A percentile compares a stretch with the other conserved stretches of the same genome.
These are phyloP conservation scores for Lomentospora prolificans DNA, from an alignment of 2,329 filamentous ascomycete genomes.

Conservation along the genomic window DNA sequence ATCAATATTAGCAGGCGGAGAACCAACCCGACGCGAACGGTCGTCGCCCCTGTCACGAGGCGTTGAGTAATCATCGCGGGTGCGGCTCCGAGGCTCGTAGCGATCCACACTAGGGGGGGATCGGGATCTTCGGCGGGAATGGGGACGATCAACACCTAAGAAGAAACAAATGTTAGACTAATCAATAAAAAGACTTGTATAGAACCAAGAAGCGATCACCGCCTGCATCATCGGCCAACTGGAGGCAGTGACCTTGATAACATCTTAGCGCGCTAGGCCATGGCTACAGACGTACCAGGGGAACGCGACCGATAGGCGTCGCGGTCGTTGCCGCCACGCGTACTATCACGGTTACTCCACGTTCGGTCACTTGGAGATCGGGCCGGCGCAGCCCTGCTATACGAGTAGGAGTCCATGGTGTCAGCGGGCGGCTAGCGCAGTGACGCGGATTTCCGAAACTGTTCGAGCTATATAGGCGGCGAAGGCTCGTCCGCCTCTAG, in stretches of 20 bases:
- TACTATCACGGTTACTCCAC: conserved; percentile 43
- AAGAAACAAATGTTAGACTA: too few relatives aligned
- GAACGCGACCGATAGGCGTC: conserved; percentile 58
- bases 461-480: conserved; percentile 10
- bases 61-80: conserved; percentile 55
- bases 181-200: too few relatives aligned
- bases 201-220: too few relatives aligned
- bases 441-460: conserved; percentile 9
- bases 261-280: not conserved
- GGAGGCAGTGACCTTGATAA: too few relatives aligned
- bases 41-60: conserved; percentile 46
- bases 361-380: conserved; percentile 44
- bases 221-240: not conserved
- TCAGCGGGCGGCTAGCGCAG: conserved; percentile 6
- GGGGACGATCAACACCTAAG: conserved; percentile 48
- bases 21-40: conserved; percentile 44
- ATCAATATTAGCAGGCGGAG: conserved; percentile 65
- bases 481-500: conserved; percentile 16
- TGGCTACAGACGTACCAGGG: conserved; percentile 49
- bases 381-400: conserved; percentile 36
- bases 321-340: conserved; percentile 40
- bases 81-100: conserved; percentile 60
- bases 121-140: conserved; percentile 50
- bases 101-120: conserved; percentile 64
- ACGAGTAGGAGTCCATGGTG: conserved; percentile 46